Conservation (phyloP, 2,329 filamentous ascomycete species). For the Trichoderma sp. region DNA sequence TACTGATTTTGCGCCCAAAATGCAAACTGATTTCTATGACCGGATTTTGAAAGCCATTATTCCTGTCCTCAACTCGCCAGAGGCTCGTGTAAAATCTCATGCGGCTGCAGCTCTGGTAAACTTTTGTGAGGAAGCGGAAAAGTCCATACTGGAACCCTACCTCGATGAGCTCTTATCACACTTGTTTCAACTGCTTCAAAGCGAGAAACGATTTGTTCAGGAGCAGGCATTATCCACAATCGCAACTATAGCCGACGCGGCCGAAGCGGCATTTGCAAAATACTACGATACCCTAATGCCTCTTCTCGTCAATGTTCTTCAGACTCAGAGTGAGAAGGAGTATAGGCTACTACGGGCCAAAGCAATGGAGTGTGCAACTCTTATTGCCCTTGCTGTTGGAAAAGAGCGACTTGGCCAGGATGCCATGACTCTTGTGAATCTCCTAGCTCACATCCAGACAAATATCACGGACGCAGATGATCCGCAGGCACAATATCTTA, state of each 20-base stretch:
- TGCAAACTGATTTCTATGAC: slow-evolving; percentile 95
- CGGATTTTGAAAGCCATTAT: slow-evolving; percentile 88
- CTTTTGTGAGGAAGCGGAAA: slow-evolving; percentile 98
- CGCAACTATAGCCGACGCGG: slow-evolving; percentile 97
- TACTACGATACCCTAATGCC: slow-evolving; percentile 98
- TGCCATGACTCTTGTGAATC: slow-evolving; percentile 81
- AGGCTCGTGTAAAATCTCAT: slow-evolving; percentile 94
- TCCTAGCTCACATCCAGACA: slow-evolving; percentile 83
- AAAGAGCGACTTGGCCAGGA: slow-evolving; percentile 89
- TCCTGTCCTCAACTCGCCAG: slow-evolving; percentile 83
- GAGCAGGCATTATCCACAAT: slow-evolving; percentile 98
- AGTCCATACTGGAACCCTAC: slow-evolving; percentile 86
- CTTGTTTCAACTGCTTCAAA: slow-evolving; percentile 84
- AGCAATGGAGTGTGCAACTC: slow-evolving; percentile 97
- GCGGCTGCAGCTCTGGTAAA: slow-evolving; percentile 97
- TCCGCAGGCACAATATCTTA: slow-evolving; percentile 92
- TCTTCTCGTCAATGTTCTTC: slow-evolving; percentile 83
- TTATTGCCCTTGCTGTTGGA: slow-evolving; percentile 93
- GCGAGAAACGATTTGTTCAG: slow-evolving; percentile 93
- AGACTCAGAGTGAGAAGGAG: slow-evolving; percentile 90
- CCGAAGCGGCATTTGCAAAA: slow-evolving; percentile 89
- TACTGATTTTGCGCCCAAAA: slow-evolving; percentile 95
- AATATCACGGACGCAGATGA: slow-evolving; percentile 89
- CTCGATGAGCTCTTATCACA: slow-evolving; percentile 84
- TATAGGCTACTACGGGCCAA: slow-evolving; percentile 89